Evolutionary conservation across 495 filamentous ascomycete species (phyloP).

Genomic region (Viridothelium virens): DNA sequence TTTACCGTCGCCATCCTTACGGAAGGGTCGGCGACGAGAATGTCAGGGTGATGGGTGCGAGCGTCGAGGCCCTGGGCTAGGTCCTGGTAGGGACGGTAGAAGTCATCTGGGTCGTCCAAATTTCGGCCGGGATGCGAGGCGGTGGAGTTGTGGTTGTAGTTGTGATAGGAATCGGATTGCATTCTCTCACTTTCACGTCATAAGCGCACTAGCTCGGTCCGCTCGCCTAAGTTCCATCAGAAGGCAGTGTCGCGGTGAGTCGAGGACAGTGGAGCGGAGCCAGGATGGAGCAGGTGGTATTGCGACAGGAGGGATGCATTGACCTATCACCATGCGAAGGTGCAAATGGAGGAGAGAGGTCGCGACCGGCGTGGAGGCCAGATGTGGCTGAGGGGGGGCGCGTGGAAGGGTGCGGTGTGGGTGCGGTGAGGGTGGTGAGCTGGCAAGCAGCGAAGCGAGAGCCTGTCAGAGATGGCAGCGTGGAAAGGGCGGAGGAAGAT

Average conservation of each 20-base stretch:
- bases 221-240: not conserved
- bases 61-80: constrained; percentile 2
- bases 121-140: not conserved
- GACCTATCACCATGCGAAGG: not conserved
- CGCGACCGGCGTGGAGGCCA: constrained; percentile 7
- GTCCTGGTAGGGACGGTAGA: constrained; percentile 10
- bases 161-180: constrained; percentile 9
- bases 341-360: not conserved
- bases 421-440: not conserved
- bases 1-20: constrained; percentile 4
- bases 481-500: not conserved
- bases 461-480: not conserved
- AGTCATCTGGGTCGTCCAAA: constrained; percentile 8
- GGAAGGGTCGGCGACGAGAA: not conserved
- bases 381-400: not conserved
- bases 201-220: constrained; percentile 3
- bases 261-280: constrained; percentile 1
- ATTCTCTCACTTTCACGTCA: constrained; percentile 12
- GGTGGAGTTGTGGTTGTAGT: constrained; percentile 2
- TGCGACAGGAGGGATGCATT: constrained; percentile 6
- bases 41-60: constrained; percentile 9
- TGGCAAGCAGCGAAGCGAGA: constrained; percentile 1
- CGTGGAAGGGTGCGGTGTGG: not conserved
- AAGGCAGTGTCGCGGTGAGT: constrained; percentile 4
- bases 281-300: not conserved